Base-by-base conservation (phyloP, 2,329 filamentous ascomycete genomes). In the Paecilomyces variotii region DNA sequence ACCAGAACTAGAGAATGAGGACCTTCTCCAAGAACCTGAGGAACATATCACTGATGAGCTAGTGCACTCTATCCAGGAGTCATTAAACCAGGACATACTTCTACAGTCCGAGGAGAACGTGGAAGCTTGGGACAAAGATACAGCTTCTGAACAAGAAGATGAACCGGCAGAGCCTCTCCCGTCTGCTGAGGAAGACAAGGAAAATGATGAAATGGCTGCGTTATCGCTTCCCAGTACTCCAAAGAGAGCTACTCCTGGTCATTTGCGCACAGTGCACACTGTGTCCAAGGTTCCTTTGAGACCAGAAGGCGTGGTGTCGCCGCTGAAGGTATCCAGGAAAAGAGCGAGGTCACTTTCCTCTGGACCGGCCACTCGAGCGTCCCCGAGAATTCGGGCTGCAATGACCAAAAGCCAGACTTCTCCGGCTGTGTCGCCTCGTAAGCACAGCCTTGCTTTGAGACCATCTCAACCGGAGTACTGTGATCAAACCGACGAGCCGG, bases 261-360 rank as follows among this genome's bases (percentile, higher is more conserved):
- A 72, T n/a, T 78, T 79, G 57, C 78, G 78, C 51, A 76, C 80
- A n/a, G 83, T 87, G 62, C 84, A 89, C 70, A 92, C 89, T 0
- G 85, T 89, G 0, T 89, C 87, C 27, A 92, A 91, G 73, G 84
- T 92, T 3, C 88, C 89, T 1, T 75, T 92, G 49, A 90, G 90
- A 71, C 79, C 85, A 2, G 85, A 86, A 26, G 87, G 77, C 12
- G 73, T 79, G 4, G 70, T 78, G 1, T 80, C 79, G 7, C 78
- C 80, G 54, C 60, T 78, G 63, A 76, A 76, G 61, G 61, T 77
- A 57, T 67, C 77, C 58, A 71, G 78, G 60, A 74, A 82, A 69
- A 66, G 79, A 64, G 72, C 78, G 58, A 84, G 66, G 73, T 88
- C 68, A 74, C 81, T 66, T 76, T 82, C 56, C 73, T 82, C 34